Conservation (phyloP, 202 grass and related monocot genomes). For the Panicum virgatum region DNA sequence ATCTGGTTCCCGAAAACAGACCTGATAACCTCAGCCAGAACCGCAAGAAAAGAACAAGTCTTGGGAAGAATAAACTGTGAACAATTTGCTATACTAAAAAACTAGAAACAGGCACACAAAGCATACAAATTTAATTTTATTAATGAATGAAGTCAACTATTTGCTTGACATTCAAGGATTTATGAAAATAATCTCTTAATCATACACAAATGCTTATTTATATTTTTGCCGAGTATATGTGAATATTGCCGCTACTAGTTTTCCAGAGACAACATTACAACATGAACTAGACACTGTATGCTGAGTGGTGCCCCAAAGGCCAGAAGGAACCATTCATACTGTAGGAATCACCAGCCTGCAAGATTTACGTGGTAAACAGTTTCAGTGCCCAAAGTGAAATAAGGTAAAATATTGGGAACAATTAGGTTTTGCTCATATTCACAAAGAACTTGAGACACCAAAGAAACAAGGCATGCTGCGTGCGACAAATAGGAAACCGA, state of each 20-base stretch:
- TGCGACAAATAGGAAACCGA: not conserved
- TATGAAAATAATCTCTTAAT: constrained; percentile 4
- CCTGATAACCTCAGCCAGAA: not conserved
- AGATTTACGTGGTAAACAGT: not conserved
- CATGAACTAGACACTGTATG: not conserved
- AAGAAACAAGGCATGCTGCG: not conserved
- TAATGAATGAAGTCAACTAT: not conserved
- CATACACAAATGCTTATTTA: not conserved
- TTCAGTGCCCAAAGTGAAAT: not conserved
- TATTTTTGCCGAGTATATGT: not conserved
- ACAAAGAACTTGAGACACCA: not conserved
- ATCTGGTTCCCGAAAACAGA: not conserved
- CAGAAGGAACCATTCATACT: constrained; percentile 7
- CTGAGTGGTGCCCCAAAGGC: not conserved
- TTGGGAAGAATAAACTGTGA: not conserved
- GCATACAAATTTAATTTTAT: not conserved
- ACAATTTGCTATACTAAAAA: not conserved
- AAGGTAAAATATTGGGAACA: not conserved
- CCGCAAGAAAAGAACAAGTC: not conserved
- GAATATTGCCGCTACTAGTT: not conserved
- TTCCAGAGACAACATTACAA: not conserved
- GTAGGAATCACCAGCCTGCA: constrained; percentile 29
- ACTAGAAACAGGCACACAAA: not conserved
- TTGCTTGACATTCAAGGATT: not conserved
- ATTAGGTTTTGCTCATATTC: not conserved